Base-by-base conservation (phyloP, 78 protist species). In the Dictyostelium capitatum region DNA sequence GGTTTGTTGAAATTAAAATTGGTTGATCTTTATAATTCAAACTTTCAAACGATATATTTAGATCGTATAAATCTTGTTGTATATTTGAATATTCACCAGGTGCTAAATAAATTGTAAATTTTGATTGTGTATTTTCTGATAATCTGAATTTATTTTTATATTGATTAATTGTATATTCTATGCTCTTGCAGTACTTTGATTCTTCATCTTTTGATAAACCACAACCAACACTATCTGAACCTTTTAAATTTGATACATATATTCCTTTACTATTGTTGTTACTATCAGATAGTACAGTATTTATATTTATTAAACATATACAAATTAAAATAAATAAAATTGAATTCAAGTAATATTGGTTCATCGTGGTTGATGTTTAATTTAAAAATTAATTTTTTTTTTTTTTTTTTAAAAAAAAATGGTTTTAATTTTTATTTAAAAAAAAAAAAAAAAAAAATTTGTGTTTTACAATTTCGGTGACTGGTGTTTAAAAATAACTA, bases 71-170 rank as follows among this genome's bases (percentile, higher is more conserved):
- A 30, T 30, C 37, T 65, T 23, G 46, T 65, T 65, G 5, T 12
- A 65, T 65, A 65, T 65, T 28, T 30, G 23, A 14, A 65, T 65
- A 65, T 30, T 30, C 73, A 28, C 73, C 73, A 15, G 69, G 69
- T n/a, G 69, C 11, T 8, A 59, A 10, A 59, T 59, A 30, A 59
- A 59, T 30, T 23, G n/a, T 59, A n/a, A 59, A 9, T 30, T 59
- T 59, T 23, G 69, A 59, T 10, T 23, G 10, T 4, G 32, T 4
- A 65, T 9, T 65, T 0, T 25, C 15, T 65, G 46, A 65, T 51
- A 51, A 51, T 65, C 12, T 30, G 15, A 5, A 30, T 65, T 30
- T 30, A 30, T 65, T 32, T 3, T 65, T 65, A 46, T 25, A 25
- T 65, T 65, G 47, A 30, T 65, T 65, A 32, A 65, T 65, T 30